Base-by-base conservation (phyloP, 2,329 filamentous ascomycete genomes). In the Metarhizium guizhouense region DNA sequence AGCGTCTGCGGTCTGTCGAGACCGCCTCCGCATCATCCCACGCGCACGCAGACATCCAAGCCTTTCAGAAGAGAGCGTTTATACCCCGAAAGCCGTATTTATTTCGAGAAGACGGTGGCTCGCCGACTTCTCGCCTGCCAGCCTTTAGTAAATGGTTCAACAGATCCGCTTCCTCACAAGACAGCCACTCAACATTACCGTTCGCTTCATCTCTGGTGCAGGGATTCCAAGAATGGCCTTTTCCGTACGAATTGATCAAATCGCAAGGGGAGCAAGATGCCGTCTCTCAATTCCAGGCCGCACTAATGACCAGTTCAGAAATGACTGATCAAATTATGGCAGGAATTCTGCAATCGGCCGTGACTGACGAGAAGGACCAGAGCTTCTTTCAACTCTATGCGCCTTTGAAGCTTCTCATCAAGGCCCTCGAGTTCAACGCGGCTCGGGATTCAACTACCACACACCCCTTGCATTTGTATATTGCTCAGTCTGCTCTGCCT, bases 401-500 rank as follows among this genome's bases (percentile, higher is more conserved):
- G 1, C 82, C 85, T 0, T 71, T 95, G 0, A 74, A 74, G 42
- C 76, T 93, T 38, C 82, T 95, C 50, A 70, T 86, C 16, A 77
- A 82, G 51, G 78, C 76, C 6, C 61, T 75, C n/a, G 66, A 74
- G 52, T 83, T 76, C 67, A 83, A 82, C 56, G 38, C 54, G 11
- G 25, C 51, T 10, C 60, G 65, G 59, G 52, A 56, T 48, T 0
- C 38, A 34, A 48, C 56, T 32, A 42, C 58, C 49, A 6, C 56
- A 68, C 51, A 68, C 54, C 62, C 59, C 4, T 55, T 72, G 2
- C 71, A 76, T n/a, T 75, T 96, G 3, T 97, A 97, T 68, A 85
- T 97, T 54, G 92, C 93, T 0, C 94, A 97, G 71, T 87, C 85
- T 14, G 77, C 86, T 36, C 76, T 96, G 2, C 65, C 76, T 4